Evolutionary conservation across 23 red algal species (phyloP).

Genomic region (Gracilaria domingensis): DNA sequence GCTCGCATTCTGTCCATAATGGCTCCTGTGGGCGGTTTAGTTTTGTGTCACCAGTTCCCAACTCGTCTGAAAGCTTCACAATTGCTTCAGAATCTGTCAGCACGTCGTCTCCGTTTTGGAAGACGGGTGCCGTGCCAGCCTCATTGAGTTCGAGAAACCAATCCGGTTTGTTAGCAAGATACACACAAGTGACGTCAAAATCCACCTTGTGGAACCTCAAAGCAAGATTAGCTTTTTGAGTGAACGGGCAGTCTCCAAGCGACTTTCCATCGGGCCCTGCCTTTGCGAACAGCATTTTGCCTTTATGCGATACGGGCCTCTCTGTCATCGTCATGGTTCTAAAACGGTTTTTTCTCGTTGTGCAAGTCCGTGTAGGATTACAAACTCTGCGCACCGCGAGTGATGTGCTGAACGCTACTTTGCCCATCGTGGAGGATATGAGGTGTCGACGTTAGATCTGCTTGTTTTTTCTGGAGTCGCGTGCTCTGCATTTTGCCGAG

Average conservation of each 20-base stretch:
- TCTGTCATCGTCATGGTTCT: slow-evolving; percentile 2
- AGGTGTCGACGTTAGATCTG: neutral
- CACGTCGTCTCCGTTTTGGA: slow-evolving; percentile 33
- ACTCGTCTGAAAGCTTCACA: slow-evolving; percentile 40
- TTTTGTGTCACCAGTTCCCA: slow-evolving; percentile 16
- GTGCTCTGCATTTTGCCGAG: slow-evolving; percentile 1
- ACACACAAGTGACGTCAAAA: slow-evolving; percentile 22
- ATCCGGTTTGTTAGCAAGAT: slow-evolving; percentile 59
- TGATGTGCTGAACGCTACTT: neutral
- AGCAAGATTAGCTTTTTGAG: slow-evolving; percentile 66
- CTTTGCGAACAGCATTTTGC: slow-evolving; percentile 57
- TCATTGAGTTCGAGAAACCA: slow-evolving; percentile 70
- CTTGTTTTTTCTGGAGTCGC: neutral
- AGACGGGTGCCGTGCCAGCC: slow-evolving; percentile 42
- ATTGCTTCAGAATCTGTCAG: slow-evolving; percentile 38
- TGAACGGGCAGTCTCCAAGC: slow-evolving; percentile 73
- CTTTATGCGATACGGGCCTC: slow-evolving; percentile 7
- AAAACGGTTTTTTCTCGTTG: neutral
- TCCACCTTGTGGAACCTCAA: slow-evolving; percentile 32
- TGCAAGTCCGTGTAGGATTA: neutral
- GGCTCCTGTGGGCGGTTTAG: slow-evolving; percentile 26
- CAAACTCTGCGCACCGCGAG: neutral
- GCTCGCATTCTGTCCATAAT: slow-evolving; percentile 22
- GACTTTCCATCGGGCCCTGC: slow-evolving; percentile 61
- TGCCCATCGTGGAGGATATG: neutral